Evolutionary conservation across 1,139 yeast species (phyloP).

Genomic region (Yamadazyma buinensis): DNA sequence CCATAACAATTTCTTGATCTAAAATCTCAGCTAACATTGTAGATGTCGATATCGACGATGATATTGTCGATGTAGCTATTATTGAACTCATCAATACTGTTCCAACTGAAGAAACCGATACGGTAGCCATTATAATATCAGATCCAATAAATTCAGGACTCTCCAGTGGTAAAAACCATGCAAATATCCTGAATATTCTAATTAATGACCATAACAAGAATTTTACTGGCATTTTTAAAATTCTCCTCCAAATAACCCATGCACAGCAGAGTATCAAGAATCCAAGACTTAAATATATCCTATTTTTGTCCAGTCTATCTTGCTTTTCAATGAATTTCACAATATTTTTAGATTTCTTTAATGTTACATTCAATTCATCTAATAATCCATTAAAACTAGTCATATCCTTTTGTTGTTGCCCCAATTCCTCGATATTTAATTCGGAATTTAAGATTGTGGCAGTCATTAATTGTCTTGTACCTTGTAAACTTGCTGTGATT

Average conservation of each 20-base stretch:
- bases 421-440: slow-evolving; percentile 57
- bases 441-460: slow-evolving; percentile 59
- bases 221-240: slow-evolving; percentile 53
- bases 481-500: slow-evolving; percentile 49
- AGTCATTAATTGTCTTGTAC: slow-evolving; percentile 52
- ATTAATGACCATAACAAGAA: slow-evolving; percentile 57
- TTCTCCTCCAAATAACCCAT: slow-evolving; percentile 66
- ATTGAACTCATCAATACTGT: background rate
- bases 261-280: slow-evolving; percentile 52
- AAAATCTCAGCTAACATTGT: background rate
- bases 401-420: slow-evolving; percentile 54
- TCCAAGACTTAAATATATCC: slow-evolving; percentile 56
- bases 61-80: background rate
- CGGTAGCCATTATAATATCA: background rate
- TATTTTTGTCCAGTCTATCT: slow-evolving; percentile 57
- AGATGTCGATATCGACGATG: background rate
- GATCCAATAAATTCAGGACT: slow-evolving; percentile 2
- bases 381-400: slow-evolving; percentile 53
- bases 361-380: slow-evolving; percentile 49
- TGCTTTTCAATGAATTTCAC: slow-evolving; percentile 67
- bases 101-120: background rate
- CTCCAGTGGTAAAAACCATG: slow-evolving; percentile 18
- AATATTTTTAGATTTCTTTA: slow-evolving; percentile 51
- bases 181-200: slow-evolving; percentile 42
- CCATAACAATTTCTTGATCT: slow-evolving; percentile 11